phyloP scores from a whole-genome alignment of 164 flowering plant genomes.

The Piper longum region DNA sequence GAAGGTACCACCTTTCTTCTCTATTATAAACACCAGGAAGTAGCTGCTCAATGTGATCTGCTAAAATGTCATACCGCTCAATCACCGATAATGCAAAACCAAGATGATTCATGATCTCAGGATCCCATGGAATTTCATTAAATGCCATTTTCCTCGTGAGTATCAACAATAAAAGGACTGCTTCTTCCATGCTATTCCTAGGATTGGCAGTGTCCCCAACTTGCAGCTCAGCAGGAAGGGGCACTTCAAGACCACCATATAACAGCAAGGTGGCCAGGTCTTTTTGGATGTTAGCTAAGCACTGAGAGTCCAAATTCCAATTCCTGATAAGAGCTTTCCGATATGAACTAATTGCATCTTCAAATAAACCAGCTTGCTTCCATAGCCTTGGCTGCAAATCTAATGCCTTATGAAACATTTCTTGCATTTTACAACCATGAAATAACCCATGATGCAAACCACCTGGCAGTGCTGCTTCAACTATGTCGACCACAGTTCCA shows the following conservation, averaged over 20 bases:
- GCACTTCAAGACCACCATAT: constrained; percentile 66
- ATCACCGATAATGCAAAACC: constrained; percentile 58
- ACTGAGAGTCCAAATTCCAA: constrained; percentile 64
- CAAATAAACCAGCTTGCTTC: constrained; percentile 55
- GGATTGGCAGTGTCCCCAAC: constrained; percentile 31
- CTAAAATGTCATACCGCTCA: constrained; percentile 50
- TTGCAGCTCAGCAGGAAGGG: constrained; percentile 37
- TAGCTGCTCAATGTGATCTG: constrained; percentile 61
- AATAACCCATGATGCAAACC: constrained; percentile 47
- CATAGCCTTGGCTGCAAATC: constrained; percentile 76
- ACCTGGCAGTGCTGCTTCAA: constrained; percentile 69
- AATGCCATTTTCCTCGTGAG: constrained; percentile 48
- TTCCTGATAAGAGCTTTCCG: constrained; percentile 66
- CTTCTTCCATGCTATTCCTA: constrained; percentile 55
- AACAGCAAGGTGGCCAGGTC: constrained; percentile 30
- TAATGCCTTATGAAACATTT: constrained; percentile 77
- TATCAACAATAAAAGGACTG: constrained; percentile 58
- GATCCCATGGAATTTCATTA: constrained; percentile 67
- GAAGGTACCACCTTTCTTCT: constrained; percentile 78
- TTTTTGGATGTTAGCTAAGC: constrained; percentile 56
- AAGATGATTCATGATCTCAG: constrained; percentile 69
- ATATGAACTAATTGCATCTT: constrained; percentile 74
- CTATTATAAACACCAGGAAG: constrained; percentile 61
- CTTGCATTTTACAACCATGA: constrained; percentile 71
- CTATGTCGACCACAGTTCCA: constrained; percentile 61